Evolutionary conservation across 2,329 filamentous ascomycete genomes (phyloP).

Genomic region (Botrytis sinoallii): DNA sequence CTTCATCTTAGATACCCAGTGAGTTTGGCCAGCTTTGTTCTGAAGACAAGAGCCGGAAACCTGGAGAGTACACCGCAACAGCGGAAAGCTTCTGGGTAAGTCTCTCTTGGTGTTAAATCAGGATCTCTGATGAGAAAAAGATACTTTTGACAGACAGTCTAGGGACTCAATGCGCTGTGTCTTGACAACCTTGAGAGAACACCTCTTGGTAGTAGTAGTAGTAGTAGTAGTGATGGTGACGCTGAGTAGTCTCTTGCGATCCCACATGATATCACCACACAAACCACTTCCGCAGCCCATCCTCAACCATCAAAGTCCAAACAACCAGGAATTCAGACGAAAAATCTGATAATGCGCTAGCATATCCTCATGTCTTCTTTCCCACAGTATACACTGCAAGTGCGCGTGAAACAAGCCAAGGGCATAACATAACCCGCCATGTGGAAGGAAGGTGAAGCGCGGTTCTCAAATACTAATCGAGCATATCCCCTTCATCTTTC

Average conservation of each 20-base stretch:
- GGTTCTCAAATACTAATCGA: neutral
- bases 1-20: neutral
- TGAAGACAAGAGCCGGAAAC: neutral
- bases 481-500: neutral
- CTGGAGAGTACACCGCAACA: neutral
- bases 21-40: neutral
- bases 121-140: neutral
- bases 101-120: neutral
- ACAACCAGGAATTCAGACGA: neutral
- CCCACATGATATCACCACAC: too few relatives aligned
- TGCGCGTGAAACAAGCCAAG: neutral
- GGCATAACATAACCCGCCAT: neutral
- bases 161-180: neutral
- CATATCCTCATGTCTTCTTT: neutral
- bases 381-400: neutral
- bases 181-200: neutral
- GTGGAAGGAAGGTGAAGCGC: too few relatives aligned
- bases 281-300: neutral
- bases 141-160: neutral
- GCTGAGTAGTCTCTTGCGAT: neutral
- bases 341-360: neutral
- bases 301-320: neutral
- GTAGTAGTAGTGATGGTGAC: neutral
- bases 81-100: neutral
- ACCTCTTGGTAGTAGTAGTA: neutral